phyloP scores from a whole-genome alignment of 106 monocot genomes.

The Apostasia shenzhenica region DNA sequence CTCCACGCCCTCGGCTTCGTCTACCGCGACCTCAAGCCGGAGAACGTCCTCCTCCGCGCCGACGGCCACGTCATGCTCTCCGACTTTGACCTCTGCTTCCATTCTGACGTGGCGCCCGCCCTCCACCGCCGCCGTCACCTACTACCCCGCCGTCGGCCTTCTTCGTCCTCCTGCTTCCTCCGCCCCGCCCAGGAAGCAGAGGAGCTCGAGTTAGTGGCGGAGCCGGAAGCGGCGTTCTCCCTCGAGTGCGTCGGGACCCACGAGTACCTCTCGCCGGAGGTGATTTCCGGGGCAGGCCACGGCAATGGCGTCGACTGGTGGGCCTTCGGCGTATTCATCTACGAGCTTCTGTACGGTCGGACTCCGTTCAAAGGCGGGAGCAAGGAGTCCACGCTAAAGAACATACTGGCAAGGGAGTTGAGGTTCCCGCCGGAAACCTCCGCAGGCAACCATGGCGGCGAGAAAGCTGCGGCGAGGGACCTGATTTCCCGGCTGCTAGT shows the following conservation, averaged over 20 bases:
- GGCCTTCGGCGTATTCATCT: conserved; percentile 86
- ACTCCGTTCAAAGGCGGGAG: conserved; percentile 75
- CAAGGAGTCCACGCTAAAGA: conserved; percentile 68
- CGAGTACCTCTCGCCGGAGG: conserved; percentile 85
- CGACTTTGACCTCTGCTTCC: conserved; percentile 89
- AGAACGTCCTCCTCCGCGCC: conserved; percentile 75
- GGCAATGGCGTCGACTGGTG: conserved; percentile 90
- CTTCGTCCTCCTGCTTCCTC: neutral
- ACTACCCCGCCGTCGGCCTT: neutral
- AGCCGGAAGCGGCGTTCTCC: conserved; percentile 51
- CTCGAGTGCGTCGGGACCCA: conserved; percentile 81
- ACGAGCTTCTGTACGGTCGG: conserved; percentile 77
- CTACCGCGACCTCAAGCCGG: conserved; percentile 89
- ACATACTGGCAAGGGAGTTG: conserved; percentile 41
- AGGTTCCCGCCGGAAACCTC: conserved; percentile 33
- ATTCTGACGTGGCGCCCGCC: conserved; percentile 36
- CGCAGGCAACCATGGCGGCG: neutral
- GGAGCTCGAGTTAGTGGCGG: conserved; percentile 63
- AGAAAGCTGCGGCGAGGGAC: conserved; percentile 36
- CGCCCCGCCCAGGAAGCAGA: conserved; percentile 1
- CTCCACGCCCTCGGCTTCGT: conserved; percentile 75
- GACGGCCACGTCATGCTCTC: conserved; percentile 91
- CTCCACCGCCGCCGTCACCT: conserved; percentile 16
- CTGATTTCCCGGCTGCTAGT: conserved; percentile 49
- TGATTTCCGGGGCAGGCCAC: conserved; percentile 45